Base-by-base conservation (phyloP, 768 basidiomycete genomes). In the Leucosporidium creatinivorum region DNA sequence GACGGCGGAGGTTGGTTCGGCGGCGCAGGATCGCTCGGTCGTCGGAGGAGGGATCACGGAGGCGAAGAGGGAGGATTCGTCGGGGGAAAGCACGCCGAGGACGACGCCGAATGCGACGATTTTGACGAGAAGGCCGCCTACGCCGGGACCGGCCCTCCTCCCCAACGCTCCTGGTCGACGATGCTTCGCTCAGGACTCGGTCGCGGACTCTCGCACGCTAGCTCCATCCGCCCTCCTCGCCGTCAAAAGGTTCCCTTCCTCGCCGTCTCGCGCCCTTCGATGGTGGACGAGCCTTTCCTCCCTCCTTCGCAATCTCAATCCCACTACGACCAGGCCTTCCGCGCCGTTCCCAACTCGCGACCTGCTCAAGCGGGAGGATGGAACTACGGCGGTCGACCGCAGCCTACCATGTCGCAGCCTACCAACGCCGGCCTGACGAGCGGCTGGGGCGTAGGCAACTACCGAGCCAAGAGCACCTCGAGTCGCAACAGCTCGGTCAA, bases 281-380 rank as follows among this genome's bases (percentile, higher is more conserved):
- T 59, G 47, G 70, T 59, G 47, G 70, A 71, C 18, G 39, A 62
- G 33, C 70, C 66, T 0, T 71, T 71, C 64, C 31, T 18, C 25
- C 66, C 70, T 6, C 70, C 70, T 7, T 23, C 60, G 21, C 25
- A 33, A 26, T 44, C 39, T 15, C 39, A 33, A n/a, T 44, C 39
- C 2, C 39, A 44, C 39, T 44, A 44, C 39, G 39, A 44, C 39
- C 39, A 44, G 15, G 39, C 39, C 13, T 44, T 44, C 39, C 39
- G 39, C 39, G 39, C 39, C 39, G 39, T 44, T 15, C 39, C 39
- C 39, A 44, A 44, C 39, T 44, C 39, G 8, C 39, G 15, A 44
- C 39, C 39, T 44, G 10, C 39, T 44, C 39, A 44, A 44, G 39
- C 6, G 2, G 39, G 39, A 10, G 39, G 39, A 44, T 44, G 39